Evolutionary conservation across 1,284 basidiomycete genomes (phyloP), one percentile per base, ranked within the genome.

Genomic region (Volvariella surrecta): DNA sequence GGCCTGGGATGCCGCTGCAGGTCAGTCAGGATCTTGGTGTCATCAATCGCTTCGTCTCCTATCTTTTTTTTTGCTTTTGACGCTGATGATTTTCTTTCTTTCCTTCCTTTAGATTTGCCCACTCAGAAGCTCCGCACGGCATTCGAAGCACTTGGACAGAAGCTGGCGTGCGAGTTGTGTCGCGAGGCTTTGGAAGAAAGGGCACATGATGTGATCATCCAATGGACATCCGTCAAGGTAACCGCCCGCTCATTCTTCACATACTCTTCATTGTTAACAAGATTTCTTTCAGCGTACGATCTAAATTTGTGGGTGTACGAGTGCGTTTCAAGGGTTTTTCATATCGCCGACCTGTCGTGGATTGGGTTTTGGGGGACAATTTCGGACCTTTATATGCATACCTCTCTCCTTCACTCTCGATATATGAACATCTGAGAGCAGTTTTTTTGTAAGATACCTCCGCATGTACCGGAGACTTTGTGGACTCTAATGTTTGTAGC

Each of bases 1-100:
- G 8, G 68, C 68, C 10, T 79, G 76, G 76, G 74, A 76, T 50
- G 66, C 73, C 11, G 57, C 67, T 39, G 71, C 75, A 37, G 76
- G 76, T 77, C 46, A 46, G 63, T 50, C 1, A n/a, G 20, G 1
- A 32, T 32, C 13, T 38, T 37, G 39, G 15, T 19, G 3, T 45
- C 30, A 11, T 31, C 31, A 11, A 10, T 13, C 24, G 15, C 39
- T 34, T 38, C 32, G 3, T 16, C 40, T 41, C 8, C 32, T 11
- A 35, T 37, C 11, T 41, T 10, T 41, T 37, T 24, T 37, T 21
- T 10, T 8, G 21, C n/a, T 40, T 42, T 39, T 43, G n/a, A 48
- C 32, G 16, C 13, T 24, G 11, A 20, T 31, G 32, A 40, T 46
- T 42, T 38, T 37, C 37, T 37, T n/a, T n/a, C n/a, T n/a, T n/a